Conservation (phyloP, 1,284 basidiomycete species). For the Exobasidium rhododendri region DNA sequence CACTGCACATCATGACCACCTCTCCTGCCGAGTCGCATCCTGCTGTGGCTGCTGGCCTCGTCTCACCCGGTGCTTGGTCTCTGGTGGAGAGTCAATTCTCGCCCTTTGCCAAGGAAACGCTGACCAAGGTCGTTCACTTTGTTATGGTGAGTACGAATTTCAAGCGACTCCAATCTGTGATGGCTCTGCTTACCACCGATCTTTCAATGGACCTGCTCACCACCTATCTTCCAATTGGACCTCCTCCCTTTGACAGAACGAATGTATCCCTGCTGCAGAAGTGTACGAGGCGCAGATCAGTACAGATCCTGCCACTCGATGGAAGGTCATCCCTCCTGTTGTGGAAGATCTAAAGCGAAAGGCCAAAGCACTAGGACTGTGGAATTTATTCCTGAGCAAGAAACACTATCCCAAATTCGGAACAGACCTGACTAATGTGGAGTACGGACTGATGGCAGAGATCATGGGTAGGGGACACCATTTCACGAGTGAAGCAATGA, state of each 20-base stretch:
- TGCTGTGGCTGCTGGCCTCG: constrained; percentile 19
- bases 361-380: constrained; percentile 81
- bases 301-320: constrained; percentile 69
- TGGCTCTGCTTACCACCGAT: neutral
- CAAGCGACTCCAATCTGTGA: neutral
- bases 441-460: constrained; percentile 97
- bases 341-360: constrained; percentile 81
- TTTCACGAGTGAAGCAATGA: constrained; percentile 78
- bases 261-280: constrained; percentile 74
- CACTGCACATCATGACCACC: neutral
- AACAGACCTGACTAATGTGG: constrained; percentile 84
- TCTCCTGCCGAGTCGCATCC: constrained; percentile 6
- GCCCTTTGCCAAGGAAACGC: constrained; percentile 76
- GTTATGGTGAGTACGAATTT: constrained; percentile 64
- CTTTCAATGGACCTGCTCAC: neutral
- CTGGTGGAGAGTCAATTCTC: constrained; percentile 62
- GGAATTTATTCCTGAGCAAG: constrained; percentile 96
- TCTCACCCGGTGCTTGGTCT: constrained; percentile 50
- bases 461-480: constrained; percentile 78
- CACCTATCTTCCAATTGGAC: neutral
- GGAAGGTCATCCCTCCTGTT: constrained; percentile 78
- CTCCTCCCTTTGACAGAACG: constrained; percentile 63
- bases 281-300: constrained; percentile 81
- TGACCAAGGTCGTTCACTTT: constrained; percentile 79
- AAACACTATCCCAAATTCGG: constrained; percentile 77